Conservation (phyloP, 805 yeast species). For the Metschnikowia gelsemii region DNA sequence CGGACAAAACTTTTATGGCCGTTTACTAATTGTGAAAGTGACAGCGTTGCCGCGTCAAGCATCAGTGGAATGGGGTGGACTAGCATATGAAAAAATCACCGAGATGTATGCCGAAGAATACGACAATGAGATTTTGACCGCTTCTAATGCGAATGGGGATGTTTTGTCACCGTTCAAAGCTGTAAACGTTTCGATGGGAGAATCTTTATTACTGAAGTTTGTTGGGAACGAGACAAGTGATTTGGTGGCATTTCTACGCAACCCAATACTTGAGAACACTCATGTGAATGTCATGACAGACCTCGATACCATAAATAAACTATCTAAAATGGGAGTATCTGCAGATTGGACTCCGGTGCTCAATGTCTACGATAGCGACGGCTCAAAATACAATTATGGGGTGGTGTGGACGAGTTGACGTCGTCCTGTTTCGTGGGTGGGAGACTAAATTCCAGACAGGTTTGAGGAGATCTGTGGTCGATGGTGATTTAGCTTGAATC, state of each 20-base stretch:
- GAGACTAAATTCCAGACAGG: neutral
- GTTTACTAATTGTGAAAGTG: slow-evolving; percentile 55
- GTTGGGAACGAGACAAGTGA: slow-evolving; percentile 9
- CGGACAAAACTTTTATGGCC: slow-evolving; percentile 20
- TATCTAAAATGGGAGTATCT: slow-evolving; percentile 13
- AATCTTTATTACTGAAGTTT: slow-evolving; percentile 3
- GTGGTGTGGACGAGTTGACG: slow-evolving; percentile 14
- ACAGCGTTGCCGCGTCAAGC: slow-evolving; percentile 62
- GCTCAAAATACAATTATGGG: slow-evolving; percentile 9
- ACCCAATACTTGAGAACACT: slow-evolving; percentile 5
- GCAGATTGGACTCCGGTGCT: slow-evolving; percentile 23
- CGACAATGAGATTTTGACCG: slow-evolving; percentile 2
- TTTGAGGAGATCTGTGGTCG: too few species aligned
- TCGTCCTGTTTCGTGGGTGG: too few species aligned
- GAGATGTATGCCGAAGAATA: slow-evolving; percentile 43
- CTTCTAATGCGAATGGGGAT: neutral
- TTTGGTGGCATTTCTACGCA: slow-evolving; percentile 14
- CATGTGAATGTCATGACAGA: slow-evolving; percentile 15
- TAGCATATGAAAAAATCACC: slow-evolving; percentile 42
- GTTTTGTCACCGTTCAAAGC: slow-evolving; percentile 4
- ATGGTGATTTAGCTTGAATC: too few species aligned
- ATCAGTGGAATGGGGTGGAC: slow-evolving; percentile 73
- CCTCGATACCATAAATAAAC: slow-evolving; percentile 10
- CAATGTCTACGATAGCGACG: slow-evolving; percentile 17
- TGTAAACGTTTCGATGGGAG: slow-evolving; percentile 9